Evolutionary conservation across 75 land plant genomes (phyloP).

Genomic region (Pinus tabuliformis): DNA sequence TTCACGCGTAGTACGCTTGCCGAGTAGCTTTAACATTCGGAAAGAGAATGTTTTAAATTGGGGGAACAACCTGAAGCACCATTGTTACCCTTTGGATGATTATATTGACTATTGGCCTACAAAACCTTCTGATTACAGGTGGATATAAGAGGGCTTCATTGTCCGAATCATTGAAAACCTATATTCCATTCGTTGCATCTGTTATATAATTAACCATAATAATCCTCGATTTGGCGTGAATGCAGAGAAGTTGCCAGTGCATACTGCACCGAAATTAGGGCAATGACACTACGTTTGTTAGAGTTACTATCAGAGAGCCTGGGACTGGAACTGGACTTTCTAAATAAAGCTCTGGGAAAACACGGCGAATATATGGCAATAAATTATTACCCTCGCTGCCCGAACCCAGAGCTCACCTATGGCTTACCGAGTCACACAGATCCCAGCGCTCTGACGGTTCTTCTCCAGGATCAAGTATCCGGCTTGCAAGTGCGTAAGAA

Average conservation of each 20-base stretch:
- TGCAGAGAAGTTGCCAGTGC: constrained; percentile 32
- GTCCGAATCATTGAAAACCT: not conserved
- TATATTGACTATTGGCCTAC: constrained; percentile 74
- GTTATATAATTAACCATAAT: too few species aligned
- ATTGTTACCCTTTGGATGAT: constrained; percentile 69
- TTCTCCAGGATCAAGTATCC: constrained; percentile 39
- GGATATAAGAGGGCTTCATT: not conserved
- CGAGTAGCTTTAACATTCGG: constrained; percentile 63
- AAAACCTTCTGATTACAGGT: constrained; percentile 72
- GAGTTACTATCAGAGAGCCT: constrained; percentile 44
- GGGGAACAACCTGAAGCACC: constrained; percentile 87
- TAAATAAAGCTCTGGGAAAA: constrained; percentile 20
- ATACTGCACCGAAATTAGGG: constrained; percentile 33
- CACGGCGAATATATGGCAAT: constrained; percentile 33
- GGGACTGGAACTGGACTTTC: constrained; percentile 30
- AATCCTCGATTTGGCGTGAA: not conserved
- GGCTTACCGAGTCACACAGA: constrained; percentile 51
- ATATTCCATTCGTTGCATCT: not conserved
- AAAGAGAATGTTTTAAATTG: constrained; percentile 85
- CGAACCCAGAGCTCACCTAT: constrained; percentile 48
- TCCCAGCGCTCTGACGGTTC: constrained; percentile 38
- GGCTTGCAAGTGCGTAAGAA: constrained; percentile 50
- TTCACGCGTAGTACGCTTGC: too few species aligned
- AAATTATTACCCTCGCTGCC: constrained; percentile 60
- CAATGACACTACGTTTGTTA: constrained; percentile 17